These are phyloP conservation scores for Macaranga tanarius DNA, from an alignment of 441 rosid species.

Conservation along the genomic window DNA sequence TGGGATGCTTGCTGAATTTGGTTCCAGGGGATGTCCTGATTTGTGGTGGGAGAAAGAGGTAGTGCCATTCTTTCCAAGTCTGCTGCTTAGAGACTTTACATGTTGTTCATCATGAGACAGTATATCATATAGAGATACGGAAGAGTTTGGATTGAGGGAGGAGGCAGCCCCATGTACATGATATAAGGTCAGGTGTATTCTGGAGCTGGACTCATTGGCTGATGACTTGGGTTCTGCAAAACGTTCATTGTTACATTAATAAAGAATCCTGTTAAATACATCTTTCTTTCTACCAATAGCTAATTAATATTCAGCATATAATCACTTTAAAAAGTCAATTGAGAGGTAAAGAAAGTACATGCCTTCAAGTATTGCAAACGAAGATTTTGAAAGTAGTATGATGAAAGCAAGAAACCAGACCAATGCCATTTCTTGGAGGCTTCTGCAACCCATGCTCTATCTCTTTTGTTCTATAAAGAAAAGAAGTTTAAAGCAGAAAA, in stretches of 20 bases:
- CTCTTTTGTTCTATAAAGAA: background rate
- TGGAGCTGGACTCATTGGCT: conserved; percentile 1
- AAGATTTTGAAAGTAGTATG: conserved; percentile 21
- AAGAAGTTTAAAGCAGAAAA: background rate
- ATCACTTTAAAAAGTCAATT: background rate
- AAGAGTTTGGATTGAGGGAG: conserved; percentile 18
- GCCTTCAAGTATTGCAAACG: conserved; percentile 23
- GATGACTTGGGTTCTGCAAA: conserved; percentile 21
- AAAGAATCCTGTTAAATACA: background rate
- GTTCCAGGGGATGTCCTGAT: conserved; percentile 6
- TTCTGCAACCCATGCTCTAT: conserved; percentile 4
- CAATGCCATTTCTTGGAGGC: conserved; percentile 6
- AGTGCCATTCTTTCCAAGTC: conserved; percentile 3
- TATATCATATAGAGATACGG: conserved; percentile 22
- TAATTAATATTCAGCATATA: too few species aligned
- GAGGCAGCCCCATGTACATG: conserved; percentile 25
- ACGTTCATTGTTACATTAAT: background rate
- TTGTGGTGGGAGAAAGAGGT: background rate
- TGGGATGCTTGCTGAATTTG: conserved; percentile 21
- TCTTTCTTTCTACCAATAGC: background rate
- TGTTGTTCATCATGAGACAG: conserved; percentile 25
- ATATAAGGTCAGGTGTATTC: conserved; percentile 23
- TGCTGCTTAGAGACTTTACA: conserved; percentile 18
- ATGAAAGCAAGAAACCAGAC: conserved; percentile 11
- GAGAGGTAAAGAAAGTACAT: conserved; percentile 15